These are phyloP conservation scores for Sugiyamaella valdiviana DNA, from an alignment of 805 yeast species.

Conservation along the genomic window DNA sequence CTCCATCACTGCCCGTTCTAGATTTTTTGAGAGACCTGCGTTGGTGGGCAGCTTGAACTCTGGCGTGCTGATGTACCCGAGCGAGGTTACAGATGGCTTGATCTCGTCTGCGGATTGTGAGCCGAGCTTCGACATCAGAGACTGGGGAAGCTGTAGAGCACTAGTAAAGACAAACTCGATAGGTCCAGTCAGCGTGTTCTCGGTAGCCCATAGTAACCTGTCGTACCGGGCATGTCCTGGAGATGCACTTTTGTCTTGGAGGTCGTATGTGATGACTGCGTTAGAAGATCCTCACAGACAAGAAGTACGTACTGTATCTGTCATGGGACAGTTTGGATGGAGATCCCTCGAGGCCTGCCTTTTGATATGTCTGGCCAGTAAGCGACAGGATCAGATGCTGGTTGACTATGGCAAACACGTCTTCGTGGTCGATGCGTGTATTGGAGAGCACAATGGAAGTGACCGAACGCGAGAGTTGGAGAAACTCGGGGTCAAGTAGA, in stretches of 20 bases:
- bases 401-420: slow-evolving; percentile 27
- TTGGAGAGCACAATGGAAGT: slow-evolving; percentile 10
- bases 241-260: slow-evolving; percentile 6
- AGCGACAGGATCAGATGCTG: slow-evolving; percentile 30
- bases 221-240: slow-evolving; percentile 13
- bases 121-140: too few relatives aligned
- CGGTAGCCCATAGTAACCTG: slow-evolving; percentile 21
- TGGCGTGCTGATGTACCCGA: not conserved
- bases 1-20: slow-evolving; percentile 10
- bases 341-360: slow-evolving; percentile 33
- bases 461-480: not conserved
- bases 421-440: slow-evolving; percentile 29
- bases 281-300: not conserved
- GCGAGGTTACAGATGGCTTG: not conserved
- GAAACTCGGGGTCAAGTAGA: not conserved
- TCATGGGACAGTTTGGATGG: slow-evolving; percentile 19
- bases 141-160: not conserved
- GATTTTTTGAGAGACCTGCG: not conserved
- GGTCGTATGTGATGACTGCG: slow-evolving; percentile 12
- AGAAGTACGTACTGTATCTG: not conserved
- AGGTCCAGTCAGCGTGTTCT: slow-evolving; percentile 13
- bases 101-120: not conserved
- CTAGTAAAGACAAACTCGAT: slow-evolving; percentile 3
- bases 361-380: slow-evolving; percentile 28
- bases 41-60: not conserved